Evolutionary conservation across 352 stramenopile species (phyloP).

Genomic region (Elongisporangium prolatum): DNA sequence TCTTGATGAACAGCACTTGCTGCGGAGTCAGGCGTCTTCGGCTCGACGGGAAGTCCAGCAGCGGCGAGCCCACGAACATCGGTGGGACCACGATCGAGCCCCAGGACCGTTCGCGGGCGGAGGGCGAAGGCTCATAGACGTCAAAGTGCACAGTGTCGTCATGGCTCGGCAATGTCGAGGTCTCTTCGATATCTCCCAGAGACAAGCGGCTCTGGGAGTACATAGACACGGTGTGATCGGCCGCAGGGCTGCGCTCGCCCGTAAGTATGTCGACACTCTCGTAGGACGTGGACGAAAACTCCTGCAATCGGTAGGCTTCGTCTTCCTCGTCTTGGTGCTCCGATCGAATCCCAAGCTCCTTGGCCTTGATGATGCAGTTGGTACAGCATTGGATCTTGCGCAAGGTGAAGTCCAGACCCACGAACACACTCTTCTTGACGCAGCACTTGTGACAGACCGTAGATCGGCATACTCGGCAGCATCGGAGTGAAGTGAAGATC

Average conservation of each 20-base stretch:
- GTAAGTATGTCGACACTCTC: not conserved
- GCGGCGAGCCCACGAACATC: not conserved
- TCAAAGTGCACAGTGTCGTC: not conserved
- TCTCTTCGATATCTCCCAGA: not conserved
- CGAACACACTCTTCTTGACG: slow-evolving; percentile 33
- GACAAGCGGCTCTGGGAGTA: not conserved
- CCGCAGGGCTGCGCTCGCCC: not conserved
- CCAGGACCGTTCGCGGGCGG: not conserved
- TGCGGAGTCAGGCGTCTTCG: not conserved
- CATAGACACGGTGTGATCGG: not conserved
- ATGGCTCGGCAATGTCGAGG: not conserved
- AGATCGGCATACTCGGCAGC: slow-evolving; percentile 35
- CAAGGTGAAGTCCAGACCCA: slow-evolving; percentile 17
- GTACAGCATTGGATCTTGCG: slow-evolving; percentile 25
- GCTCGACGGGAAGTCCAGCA: not conserved
- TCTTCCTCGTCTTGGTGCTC: not conserved
- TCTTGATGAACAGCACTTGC: slow-evolving; percentile 8
- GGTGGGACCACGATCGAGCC: not conserved
- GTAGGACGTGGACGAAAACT: not conserved
- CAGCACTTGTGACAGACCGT: slow-evolving; percentile 38
- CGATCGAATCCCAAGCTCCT: slow-evolving; percentile 6
- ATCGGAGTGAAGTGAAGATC: slow-evolving; percentile 6
- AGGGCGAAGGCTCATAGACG: not conserved
- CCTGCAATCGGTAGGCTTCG: not conserved
- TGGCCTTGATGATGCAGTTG: slow-evolving; percentile 27